Evolutionary conservation across 805 yeast species (phyloP).

Genomic region (Cyberlindnera saturnus): DNA sequence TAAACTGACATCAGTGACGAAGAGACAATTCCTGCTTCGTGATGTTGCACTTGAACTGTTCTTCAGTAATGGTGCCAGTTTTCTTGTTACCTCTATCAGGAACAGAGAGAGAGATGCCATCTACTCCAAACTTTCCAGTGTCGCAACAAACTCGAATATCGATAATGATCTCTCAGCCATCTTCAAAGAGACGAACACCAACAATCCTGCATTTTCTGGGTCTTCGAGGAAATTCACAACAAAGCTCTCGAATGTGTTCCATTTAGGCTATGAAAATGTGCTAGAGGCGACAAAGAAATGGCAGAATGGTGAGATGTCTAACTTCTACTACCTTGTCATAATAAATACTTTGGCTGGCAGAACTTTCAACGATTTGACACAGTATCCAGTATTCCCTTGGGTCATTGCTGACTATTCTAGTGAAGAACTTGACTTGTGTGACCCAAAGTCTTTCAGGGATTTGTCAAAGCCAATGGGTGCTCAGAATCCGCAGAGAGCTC

Average conservation of each 20-base stretch:
- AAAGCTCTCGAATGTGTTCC: constrained; percentile 41
- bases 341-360: constrained; percentile 83
- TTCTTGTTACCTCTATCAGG: constrained; percentile 58
- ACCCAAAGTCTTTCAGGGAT: constrained; percentile 65
- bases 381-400: constrained; percentile 92
- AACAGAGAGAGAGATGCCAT: constrained; percentile 50
- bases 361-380: constrained; percentile 83
- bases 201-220: constrained; percentile 28
- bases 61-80: constrained; percentile 66
- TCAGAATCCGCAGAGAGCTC: constrained; percentile 54
- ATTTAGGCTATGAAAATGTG: constrained; percentile 28
- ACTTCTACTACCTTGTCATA: constrained; percentile 75
- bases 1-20: constrained; percentile 58
- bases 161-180: constrained; percentile 54
- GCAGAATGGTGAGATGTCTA: constrained; percentile 74
- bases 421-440: constrained; percentile 54
- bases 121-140: constrained; percentile 40
- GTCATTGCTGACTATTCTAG: constrained; percentile 79
- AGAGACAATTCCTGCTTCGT: constrained; percentile 68
- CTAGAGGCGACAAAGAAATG: constrained; percentile 60
- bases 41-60: constrained; percentile 80
- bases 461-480: constrained; percentile 91
- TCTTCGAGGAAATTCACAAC: constrained; percentile 30
- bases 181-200: constrained; percentile 38
- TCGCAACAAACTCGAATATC: constrained; percentile 42